Evolutionary conservation across 2,329 filamentous ascomycete genomes (phyloP).

Genomic region (Ascomycota sp.): DNA sequence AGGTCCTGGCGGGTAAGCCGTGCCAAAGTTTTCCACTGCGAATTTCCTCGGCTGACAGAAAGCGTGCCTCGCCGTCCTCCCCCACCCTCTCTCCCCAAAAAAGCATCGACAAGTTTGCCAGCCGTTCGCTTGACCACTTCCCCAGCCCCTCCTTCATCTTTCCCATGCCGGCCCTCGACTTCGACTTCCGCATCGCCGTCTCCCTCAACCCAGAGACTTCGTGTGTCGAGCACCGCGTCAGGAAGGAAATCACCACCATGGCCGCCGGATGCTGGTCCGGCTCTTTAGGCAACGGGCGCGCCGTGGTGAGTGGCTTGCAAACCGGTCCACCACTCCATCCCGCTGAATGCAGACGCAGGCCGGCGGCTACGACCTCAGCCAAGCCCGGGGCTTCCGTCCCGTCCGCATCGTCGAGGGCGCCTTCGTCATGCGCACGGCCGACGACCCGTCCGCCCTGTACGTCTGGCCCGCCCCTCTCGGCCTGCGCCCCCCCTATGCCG

Average conservation of each 20-base stretch:
- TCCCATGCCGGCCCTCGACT: constrained; percentile 23
- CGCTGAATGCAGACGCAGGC: constrained; percentile 10
- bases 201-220: constrained; percentile 21
- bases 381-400: constrained; percentile 18
- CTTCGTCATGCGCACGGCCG: constrained; percentile 26
- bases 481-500: too few species aligned
- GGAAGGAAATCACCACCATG: constrained; percentile 28
- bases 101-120: constrained; percentile 17
- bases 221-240: constrained; percentile 20
- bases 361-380: constrained; percentile 21
- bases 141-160: constrained; percentile 21
- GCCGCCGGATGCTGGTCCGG: constrained; percentile 25
- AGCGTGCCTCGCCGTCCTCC: too few species aligned
- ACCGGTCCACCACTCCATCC: too few species aligned
- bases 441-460: constrained; percentile 24
- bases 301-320: constrained; percentile 17
- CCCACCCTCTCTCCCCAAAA: too few species aligned
- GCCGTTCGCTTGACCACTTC: constrained; percentile 18
- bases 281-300: constrained; percentile 25
- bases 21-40: too few species aligned
- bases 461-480: constrained; percentile 2
- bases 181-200: constrained; percentile 30
- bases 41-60: too few species aligned
- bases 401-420: constrained; percentile 25
- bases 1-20: too few species aligned